Conservation (phyloP, 2,329 filamentous ascomycete species). For the Fusarium sp. region DNA sequence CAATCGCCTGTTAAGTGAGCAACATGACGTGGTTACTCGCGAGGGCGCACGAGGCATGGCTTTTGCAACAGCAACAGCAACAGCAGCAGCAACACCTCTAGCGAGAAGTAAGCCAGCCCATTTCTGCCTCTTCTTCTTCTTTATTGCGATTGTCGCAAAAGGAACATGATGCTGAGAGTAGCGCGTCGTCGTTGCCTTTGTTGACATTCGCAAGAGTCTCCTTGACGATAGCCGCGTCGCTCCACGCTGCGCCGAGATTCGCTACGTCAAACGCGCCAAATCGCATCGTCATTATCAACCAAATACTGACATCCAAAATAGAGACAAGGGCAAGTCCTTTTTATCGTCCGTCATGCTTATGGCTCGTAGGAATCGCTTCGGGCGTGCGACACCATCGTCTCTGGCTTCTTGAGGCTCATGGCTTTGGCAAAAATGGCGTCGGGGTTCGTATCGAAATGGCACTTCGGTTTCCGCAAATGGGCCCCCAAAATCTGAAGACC, state of each 20-base stretch:
- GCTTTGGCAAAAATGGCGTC: neutral
- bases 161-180: neutral
- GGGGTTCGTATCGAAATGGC: neutral
- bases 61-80: slow-evolving; percentile 21
- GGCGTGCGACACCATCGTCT: neutral
- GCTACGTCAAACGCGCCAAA: neutral
- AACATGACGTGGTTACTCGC: slow-evolving; percentile 37
- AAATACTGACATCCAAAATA: neutral
- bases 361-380: neutral
- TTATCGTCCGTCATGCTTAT: neutral
- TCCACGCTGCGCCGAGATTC: neutral
- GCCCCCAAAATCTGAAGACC: too few species aligned
- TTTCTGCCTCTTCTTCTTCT: neutral
- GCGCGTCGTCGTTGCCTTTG: slow-evolving; percentile 5
- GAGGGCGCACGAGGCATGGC: slow-evolving; percentile 31
- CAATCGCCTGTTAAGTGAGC: slow-evolving; percentile 2
- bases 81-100: slow-evolving; percentile 17
- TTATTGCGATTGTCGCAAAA: neutral
- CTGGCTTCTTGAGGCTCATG: neutral
- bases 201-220: neutral
- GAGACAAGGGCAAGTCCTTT: neutral
- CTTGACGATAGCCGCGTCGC: neutral
- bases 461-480: neutral
- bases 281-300: neutral
- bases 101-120: neutral